Conservation (phyloP, 108 stramenopile genomes). For the Skeletonema tropicum region DNA sequence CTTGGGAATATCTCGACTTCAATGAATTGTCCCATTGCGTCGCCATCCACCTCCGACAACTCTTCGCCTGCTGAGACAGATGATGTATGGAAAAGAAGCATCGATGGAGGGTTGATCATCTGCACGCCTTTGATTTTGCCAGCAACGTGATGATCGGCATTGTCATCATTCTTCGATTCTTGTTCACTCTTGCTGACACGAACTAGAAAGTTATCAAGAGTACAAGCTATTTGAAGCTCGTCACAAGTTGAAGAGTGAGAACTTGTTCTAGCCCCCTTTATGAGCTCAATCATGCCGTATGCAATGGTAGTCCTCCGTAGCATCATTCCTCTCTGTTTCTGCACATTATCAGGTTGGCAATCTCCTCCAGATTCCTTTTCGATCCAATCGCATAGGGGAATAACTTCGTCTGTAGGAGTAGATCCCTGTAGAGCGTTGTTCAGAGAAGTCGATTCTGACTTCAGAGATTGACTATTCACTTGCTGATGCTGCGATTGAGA, state of each 20-base stretch:
- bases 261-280: slow-evolving; percentile 4
- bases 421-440: neutral
- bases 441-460: neutral
- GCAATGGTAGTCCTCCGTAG: slow-evolving; percentile 1
- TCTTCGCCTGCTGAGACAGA: neutral
- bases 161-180: neutral
- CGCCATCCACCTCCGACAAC: neutral
- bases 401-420: neutral
- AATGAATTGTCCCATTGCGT: neutral
- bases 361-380: slow-evolving; percentile 4
- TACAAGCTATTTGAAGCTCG: neutral
- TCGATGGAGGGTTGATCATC: slow-evolving; percentile 3
- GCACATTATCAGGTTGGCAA: neutral
- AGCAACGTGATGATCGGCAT: neutral
- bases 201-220: slow-evolving; percentile 8
- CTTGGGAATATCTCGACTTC: neutral
- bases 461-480: neutral
- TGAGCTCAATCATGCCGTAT: neutral
- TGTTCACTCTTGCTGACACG: neutral
- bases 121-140: slow-evolving; percentile 3
- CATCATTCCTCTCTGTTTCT: slow-evolving; percentile 7
- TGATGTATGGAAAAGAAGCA: neutral
- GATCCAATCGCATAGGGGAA: slow-evolving; percentile 11
- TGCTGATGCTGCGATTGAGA: neutral
- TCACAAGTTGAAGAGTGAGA: neutral